Conservation (phyloP, 2,329 filamentous ascomycete species). For the Exserohilum rostratum region DNA sequence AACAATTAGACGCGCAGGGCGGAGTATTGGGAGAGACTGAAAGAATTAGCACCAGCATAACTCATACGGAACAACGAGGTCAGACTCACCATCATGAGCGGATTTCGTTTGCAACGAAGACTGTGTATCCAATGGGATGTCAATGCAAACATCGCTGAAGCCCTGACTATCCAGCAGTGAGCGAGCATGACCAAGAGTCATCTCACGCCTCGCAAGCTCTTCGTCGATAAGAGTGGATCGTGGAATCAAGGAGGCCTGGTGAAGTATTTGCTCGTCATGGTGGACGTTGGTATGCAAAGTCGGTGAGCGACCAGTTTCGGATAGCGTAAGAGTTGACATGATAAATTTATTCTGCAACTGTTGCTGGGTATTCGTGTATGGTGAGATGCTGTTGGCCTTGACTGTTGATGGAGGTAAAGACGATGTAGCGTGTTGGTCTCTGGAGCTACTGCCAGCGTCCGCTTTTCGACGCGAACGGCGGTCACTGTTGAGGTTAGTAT, state of each 20-base stretch:
- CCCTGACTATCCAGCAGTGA: slow-evolving; percentile 21
- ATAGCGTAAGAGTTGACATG: slow-evolving; percentile 34
- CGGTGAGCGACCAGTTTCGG: slow-evolving; percentile 15
- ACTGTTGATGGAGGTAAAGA: slow-evolving; percentile 16
- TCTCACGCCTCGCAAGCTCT: background rate
- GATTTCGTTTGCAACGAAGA: slow-evolving; percentile 29
- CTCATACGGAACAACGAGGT: slow-evolving; percentile 30
- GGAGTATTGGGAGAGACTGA: slow-evolving; percentile 13
- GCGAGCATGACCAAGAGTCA: slow-evolving; percentile 5
- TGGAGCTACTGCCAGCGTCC: slow-evolving; percentile 13
- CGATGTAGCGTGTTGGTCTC: slow-evolving; percentile 4
- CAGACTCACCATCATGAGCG: slow-evolving; percentile 36
- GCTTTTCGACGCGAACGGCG: slow-evolving; percentile 19
- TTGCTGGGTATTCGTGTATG: slow-evolving; percentile 24
- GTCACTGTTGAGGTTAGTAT: slow-evolving; percentile 21
- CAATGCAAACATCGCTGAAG: slow-evolving; percentile 28
- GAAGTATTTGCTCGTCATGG: background rate
- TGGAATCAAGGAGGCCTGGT: slow-evolving; percentile 24
- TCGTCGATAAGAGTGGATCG: slow-evolving; percentile 26
- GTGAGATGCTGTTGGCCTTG: slow-evolving; percentile 19
- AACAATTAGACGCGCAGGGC: background rate
- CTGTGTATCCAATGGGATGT: slow-evolving; percentile 27
- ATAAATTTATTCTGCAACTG: slow-evolving; percentile 24
- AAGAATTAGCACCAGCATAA: slow-evolving; percentile 22
- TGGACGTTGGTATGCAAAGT: slow-evolving; percentile 7